Base-by-base conservation (phyloP, 2,329 filamentous ascomycete species). In the Emergomyces orientalis region DNA sequence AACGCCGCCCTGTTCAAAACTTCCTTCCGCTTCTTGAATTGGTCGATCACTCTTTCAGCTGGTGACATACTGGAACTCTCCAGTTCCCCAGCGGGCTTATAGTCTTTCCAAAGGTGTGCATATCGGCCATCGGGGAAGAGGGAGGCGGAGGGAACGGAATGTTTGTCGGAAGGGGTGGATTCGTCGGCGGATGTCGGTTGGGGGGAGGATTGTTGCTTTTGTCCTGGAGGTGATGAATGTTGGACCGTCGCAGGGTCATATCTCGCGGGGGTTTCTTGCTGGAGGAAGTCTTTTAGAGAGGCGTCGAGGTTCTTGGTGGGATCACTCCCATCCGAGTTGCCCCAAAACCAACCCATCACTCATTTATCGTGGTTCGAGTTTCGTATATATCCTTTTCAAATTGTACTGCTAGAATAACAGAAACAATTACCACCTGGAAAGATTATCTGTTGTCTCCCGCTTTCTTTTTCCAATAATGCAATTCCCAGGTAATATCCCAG, bases 71-170 rank as follows among this genome's bases (percentile, higher is more conserved):
- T 88, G 25, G 82, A 81, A 65, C 85, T 85, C 70, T 93, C 88
- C 64, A 95, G 78, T 63, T 88, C 81, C 43, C 80, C 73, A 60
- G 89, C 85, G 9, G 93, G 87, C 63, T 84, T 84, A 81, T 99
- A 99, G 63, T 84, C 90, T 77, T 91, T 93, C 94, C 94, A 99
- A 39, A 99, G 81, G 73, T 97, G 84, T 62, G 92, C 91, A 76
- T 89, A 90, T 64, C 88, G 84, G 66, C 87, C 87, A 72, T 90
- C 88, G 71, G 83, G 82, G 71, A 81, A 89, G 22, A 87, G 78
- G 17, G 85, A 88, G 68, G 85, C 79, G 45, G 72, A 61, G 55
- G 74, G 73, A n/a, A 76, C 70, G 43, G 71, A 63, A 13, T 77
- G 74, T 61, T 72, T 66, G 17, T 71, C 65, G 32, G 74, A 60